Conservation (phyloP, 495 filamentous ascomycete species). For the Penicillium coprophilum region DNA sequence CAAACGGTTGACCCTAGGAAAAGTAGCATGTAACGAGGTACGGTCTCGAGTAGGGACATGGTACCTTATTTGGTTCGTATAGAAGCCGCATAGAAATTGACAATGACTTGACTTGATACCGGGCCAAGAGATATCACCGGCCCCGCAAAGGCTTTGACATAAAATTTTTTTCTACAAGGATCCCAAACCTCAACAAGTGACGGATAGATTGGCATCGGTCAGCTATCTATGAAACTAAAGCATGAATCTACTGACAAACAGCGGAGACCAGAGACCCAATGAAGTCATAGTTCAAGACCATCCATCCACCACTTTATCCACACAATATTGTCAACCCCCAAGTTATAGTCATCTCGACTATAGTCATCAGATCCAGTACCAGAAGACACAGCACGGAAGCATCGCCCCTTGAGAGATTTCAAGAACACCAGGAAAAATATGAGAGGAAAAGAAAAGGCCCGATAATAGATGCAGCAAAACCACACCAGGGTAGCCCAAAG, state of each 20-base stretch:
- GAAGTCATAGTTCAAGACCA: constrained; percentile 13
- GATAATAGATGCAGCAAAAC: constrained; percentile 10
- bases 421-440: constrained; percentile 9
- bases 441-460: constrained; percentile 3
- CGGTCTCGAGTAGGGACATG: no score
- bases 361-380: constrained; percentile 1
- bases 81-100: no score
- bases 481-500: constrained; percentile 14
- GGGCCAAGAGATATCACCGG: neutral
- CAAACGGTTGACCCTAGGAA: no score
- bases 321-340: constrained; percentile 10
- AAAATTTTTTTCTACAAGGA: neutral
- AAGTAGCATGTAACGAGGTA: no score
- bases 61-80: no score
- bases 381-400: constrained; percentile 9
- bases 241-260: constrained; percentile 1
- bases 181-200: constrained; percentile 11
- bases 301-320: constrained; percentile 14
- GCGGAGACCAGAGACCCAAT: neutral
- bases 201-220: constrained; percentile 15
- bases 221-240: constrained; percentile 9
- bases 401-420: constrained; percentile 13
- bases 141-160: neutral
- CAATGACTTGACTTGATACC: no score
- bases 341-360: neutral